These are phyloP conservation scores for Leishmania amazonensis DNA, from an alignment of 208 protist genomes.

Conservation along the genomic window DNA sequence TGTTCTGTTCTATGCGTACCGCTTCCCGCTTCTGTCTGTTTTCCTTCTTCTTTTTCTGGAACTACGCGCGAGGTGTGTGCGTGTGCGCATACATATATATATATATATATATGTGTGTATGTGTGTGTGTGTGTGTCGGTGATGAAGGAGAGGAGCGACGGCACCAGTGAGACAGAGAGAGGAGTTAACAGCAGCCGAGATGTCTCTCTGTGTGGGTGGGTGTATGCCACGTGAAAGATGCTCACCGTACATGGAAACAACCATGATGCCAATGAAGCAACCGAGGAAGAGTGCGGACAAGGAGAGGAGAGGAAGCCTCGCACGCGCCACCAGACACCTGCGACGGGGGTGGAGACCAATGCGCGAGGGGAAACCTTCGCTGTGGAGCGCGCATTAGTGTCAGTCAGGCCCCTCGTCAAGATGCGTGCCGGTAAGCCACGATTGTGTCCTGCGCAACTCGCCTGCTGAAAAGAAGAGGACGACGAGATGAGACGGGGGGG, in stretches of 20 bases:
- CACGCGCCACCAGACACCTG: background rate
- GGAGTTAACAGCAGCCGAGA: background rate
- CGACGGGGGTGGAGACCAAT: background rate
- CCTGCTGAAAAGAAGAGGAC: background rate
- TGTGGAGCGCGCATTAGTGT: background rate
- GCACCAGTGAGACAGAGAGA: background rate
- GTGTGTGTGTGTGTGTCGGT: too few species aligned
- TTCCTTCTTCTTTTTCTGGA: slow-evolving; percentile 10
- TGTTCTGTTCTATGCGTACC: background rate
- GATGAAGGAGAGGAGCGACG: background rate
- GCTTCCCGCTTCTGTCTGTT: background rate
- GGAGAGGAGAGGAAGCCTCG: background rate
- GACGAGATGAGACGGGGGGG: background rate
- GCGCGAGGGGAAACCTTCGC: background rate
- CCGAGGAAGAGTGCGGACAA: background rate
- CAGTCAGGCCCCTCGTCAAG: background rate
- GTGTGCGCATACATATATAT: background rate
- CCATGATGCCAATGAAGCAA: background rate
- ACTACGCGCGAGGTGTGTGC: background rate
- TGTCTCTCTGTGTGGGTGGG: background rate
- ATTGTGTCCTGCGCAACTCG: background rate
- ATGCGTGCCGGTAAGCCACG: background rate
- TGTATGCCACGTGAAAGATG: background rate
- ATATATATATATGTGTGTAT: too few species aligned
- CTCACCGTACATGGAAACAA: background rate